Base-by-base conservation (phyloP, 345 rosid species). In the Rhodamnia argentea region DNA sequence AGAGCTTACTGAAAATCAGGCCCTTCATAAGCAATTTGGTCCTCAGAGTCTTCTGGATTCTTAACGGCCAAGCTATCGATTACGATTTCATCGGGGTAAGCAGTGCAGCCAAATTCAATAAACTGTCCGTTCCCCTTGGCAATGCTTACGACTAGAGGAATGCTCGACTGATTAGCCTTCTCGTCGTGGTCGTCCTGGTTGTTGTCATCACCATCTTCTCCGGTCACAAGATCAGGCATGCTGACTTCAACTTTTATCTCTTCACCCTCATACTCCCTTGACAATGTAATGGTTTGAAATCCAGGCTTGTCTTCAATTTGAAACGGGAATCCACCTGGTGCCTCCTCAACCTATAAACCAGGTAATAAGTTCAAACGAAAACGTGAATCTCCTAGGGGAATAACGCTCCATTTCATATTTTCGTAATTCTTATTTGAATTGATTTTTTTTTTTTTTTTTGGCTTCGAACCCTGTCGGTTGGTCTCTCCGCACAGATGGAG, bases 201-300 rank as follows among this genome's bases (percentile, higher is more conserved):
- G 13, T 86, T 90, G 44, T 88, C 89, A 4, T 87, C 92, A 44
- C 47, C 47, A 44, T 44, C 47, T 44, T 44, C 75, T 62, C 97
- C 97, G 1, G 95, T 93, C 53, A 95, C 96, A 83, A 96, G 97
- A 90, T 95, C 95, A 26, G 96, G 94, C 98, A 95, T 96, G 87
- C 92, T 93, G 84, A 96, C 98, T 83, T 94, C 96, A 84, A 96
- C 94, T 82, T 89, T 92, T 57, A 96, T 90, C 47, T 86, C 90
- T 87, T 96, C 98, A 53, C 96, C 96, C 85, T 93, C 83, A 57
- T 91, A 95, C 22, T 96, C 93, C 85, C 98, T 93, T 27, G 90
- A 91, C 90, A 96, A 87, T 5, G 87, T 92, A 52, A 94, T 78
- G 6, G 89, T 92, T 88, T 94, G 96, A 10, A 85, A 87, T 81